Base-by-base conservation (phyloP, 163 green algal genomes). In the Smithsoniella earleae region DNA sequence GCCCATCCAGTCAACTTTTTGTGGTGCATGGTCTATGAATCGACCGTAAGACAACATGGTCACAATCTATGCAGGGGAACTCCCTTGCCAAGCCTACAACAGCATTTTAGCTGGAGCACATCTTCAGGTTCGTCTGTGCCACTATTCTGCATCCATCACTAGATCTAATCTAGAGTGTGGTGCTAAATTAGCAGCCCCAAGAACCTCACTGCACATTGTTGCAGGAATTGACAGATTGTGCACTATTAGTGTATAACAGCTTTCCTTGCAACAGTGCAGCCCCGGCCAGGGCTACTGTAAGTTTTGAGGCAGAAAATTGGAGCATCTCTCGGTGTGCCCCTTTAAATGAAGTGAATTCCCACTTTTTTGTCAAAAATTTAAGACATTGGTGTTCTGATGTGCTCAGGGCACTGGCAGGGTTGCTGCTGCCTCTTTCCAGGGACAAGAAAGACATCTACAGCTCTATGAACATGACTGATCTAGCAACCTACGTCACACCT, bases 1-100 rank as follows among this genome's bases (percentile, higher is more conserved):
- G n/a, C n/a, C n/a, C n/a, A n/a, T n/a, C n/a, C n/a, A n/a, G n/a
- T n/a, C n/a, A n/a, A n/a, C n/a, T n/a, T n/a, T n/a, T n/a, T n/a
- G n/a, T n/a, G n/a, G n/a, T n/a, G n/a, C n/a, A n/a, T n/a, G n/a
- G n/a, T n/a, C n/a, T n/a, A n/a, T n/a, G n/a, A n/a, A n/a, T n/a
- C n/a, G n/a, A n/a, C n/a, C n/a, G n/a, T n/a, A n/a, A n/a, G n/a
- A n/a, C n/a, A n/a, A n/a, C n/a, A n/a, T n/a, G n/a, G n/a, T n/a
- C n/a, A n/a, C n/a, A n/a, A n/a, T n/a, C n/a, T n/a, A n/a, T n/a
- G n/a, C n/a, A 13, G 58, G 58, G 27, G 58, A 69, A 43, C 30
- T 69, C 16, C 58, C 58, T 2, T 69, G 58, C 58, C 58, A 69
- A 38, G 58, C 58, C 4, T 69, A 43, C 58, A 69, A 69, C 34